phyloP scores from a whole-genome alignment of 495 filamentous ascomycete species.

The Trichoderma reesei region DNA sequence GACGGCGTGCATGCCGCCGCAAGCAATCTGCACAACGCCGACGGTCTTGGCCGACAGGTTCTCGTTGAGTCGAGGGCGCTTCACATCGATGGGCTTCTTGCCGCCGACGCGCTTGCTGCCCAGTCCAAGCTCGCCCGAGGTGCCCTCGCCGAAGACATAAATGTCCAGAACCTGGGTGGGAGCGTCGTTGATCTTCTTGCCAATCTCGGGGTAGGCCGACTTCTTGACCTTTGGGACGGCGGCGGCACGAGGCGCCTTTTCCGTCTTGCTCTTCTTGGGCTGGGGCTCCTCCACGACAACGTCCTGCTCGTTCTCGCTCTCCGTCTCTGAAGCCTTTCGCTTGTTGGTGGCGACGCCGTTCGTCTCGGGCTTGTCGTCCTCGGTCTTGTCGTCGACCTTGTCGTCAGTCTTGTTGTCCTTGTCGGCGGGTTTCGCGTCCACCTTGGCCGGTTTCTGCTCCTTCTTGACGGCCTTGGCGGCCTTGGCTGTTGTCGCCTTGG shows the following conservation, averaged over 20 bases:
- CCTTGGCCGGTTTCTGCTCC: slow-evolving; percentile 5
- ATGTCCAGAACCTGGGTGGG: slow-evolving; percentile 37
- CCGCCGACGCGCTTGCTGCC: slow-evolving; percentile 32
- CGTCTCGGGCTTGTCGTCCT: slow-evolving; percentile 4
- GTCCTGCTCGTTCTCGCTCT: slow-evolving; percentile 2
- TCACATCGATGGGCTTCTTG: slow-evolving; percentile 46
- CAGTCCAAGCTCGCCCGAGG: slow-evolving; percentile 45
- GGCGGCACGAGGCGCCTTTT: neutral
- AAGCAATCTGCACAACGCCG: slow-evolving; percentile 52
- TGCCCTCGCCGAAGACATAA: slow-evolving; percentile 47
- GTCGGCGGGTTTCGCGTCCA: slow-evolving; percentile 9
- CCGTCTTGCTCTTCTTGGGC: slow-evolving; percentile 21
- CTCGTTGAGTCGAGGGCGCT: slow-evolving; percentile 44
- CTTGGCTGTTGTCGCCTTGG: slow-evolving; percentile 14
- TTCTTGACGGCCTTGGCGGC: slow-evolving; percentile 5
- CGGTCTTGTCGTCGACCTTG: slow-evolving; percentile 3
- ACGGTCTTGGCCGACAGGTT: slow-evolving; percentile 43
- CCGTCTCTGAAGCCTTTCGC: slow-evolving; percentile 1
- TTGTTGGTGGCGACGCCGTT: slow-evolving; percentile 1
- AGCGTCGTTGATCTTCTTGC: slow-evolving; percentile 33
- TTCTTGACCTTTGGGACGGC: slow-evolving; percentile 15
- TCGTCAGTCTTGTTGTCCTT: slow-evolving; percentile 9
- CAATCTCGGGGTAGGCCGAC: slow-evolving; percentile 11
- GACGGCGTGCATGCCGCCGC: slow-evolving; percentile 56
- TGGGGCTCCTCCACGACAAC: slow-evolving; percentile 9